A percentile compares a stretch with the other conserved stretches of the same genome.
phyloP scores from a whole-genome alignment of 345 rosid species.

The Sisymbrium altissimum region DNA sequence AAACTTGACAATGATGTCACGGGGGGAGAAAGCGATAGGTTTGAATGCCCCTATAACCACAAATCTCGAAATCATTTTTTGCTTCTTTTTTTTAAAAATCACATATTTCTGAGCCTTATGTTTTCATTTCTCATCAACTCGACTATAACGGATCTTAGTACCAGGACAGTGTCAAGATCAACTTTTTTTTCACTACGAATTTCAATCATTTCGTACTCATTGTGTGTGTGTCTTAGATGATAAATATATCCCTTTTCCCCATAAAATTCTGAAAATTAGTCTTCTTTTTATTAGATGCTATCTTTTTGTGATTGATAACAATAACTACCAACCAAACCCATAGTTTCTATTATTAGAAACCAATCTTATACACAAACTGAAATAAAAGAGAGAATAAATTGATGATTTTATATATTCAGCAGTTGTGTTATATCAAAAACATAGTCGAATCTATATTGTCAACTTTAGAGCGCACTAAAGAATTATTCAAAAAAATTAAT shows the following conservation, averaged over 20 bases:
- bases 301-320: neutral
- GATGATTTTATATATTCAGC: neutral
- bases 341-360: no score
- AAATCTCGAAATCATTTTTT: neutral
- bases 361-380: no score
- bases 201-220: neutral
- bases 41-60: conserved; percentile 28
- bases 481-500: no score
- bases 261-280: neutral
- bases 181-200: neutral
- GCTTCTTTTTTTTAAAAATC: neutral
- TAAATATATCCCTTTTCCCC: neutral
- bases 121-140: neutral
- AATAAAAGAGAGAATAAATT: no score
- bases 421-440: neutral
- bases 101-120: neutral
- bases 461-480: no score
- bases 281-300: neutral
- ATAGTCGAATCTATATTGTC: neutral
- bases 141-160: neutral
- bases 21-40: conserved; percentile 22
- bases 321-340: neutral
- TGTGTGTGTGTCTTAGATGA: neutral
- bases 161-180: neutral
- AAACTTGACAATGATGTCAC: conserved; percentile 69